A percentile compares a stretch with the other conserved stretches of the same genome.
phyloP scores from a whole-genome alignment of 2,329 filamentous ascomycete species.

The Clarireedia paspali region DNA sequence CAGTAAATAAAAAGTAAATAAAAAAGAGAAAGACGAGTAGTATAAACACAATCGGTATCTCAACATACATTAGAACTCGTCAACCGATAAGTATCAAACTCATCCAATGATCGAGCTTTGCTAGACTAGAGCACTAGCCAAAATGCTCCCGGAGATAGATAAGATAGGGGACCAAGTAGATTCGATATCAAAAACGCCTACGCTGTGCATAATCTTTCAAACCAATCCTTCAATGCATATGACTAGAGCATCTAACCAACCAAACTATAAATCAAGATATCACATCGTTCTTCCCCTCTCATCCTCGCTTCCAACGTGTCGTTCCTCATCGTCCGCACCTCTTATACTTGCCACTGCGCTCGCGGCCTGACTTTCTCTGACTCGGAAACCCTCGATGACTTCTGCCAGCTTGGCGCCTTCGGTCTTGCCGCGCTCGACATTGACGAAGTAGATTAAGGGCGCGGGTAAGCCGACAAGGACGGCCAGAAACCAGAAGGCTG shows the following conservation, averaged over 20 bases:
- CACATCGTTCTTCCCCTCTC: background rate
- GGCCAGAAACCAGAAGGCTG: slow-evolving; percentile 87
- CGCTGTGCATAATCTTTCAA: background rate
- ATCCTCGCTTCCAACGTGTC: background rate
- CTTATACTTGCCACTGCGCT: background rate
- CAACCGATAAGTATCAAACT: too few relatives aligned
- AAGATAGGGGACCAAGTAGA: too few relatives aligned
- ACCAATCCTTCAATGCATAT: background rate
- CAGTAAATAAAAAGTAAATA: too few relatives aligned
- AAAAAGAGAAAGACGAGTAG: too few relatives aligned
- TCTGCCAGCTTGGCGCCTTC: slow-evolving; percentile 58
- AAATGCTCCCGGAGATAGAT: too few relatives aligned
- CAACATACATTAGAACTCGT: too few relatives aligned
- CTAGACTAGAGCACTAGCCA: too few relatives aligned
- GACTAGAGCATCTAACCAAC: background rate
- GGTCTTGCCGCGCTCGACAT: slow-evolving; percentile 68
- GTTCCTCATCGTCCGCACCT: background rate
- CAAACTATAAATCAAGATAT: background rate
- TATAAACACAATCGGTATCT: too few relatives aligned
- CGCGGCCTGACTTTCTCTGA: slow-evolving; percentile 3
- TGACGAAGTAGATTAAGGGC: slow-evolving; percentile 74
- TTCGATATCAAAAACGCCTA: background rate
- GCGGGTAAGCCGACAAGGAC: slow-evolving; percentile 72
- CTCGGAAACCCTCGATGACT: slow-evolving; percentile 10
- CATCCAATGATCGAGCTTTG: too few relatives aligned